phyloP scores from a whole-genome alignment of 306 rosid species.

The Senna tora region DNA sequence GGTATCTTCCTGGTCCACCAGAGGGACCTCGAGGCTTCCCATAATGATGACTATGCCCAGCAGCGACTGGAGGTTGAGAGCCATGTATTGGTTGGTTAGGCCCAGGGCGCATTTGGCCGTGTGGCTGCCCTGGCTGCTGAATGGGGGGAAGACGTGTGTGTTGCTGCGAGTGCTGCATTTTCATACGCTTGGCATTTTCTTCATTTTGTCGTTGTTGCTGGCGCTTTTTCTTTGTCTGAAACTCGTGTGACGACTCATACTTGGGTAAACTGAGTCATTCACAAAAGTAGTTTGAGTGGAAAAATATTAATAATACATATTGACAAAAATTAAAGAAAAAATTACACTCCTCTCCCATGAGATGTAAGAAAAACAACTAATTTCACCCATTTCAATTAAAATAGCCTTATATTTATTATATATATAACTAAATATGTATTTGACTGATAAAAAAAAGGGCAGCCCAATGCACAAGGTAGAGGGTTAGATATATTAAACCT shows the following conservation, averaged over 20 bases:
- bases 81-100: slow-evolving; percentile 50
- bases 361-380: no score
- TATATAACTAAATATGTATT: no score
- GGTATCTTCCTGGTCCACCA: slow-evolving; percentile 51
- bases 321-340: no score
- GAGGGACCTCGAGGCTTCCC: slow-evolving; percentile 52
- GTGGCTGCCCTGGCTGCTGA: slow-evolving; percentile 46
- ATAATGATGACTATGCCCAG: slow-evolving; percentile 54
- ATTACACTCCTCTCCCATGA: no score
- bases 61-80: slow-evolving; percentile 43
- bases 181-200: slow-evolving; percentile 65
- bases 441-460: no score
- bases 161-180: slow-evolving; percentile 57
- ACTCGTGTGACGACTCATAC: slow-evolving; percentile 75
- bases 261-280: slow-evolving; percentile 58
- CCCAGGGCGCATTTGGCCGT: slow-evolving; percentile 44
- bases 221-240: slow-evolving; percentile 72
- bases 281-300: slow-evolving; percentile 20
- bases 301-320: background rate
- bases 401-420: no score
- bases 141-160: slow-evolving; percentile 45
- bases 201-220: slow-evolving; percentile 73
- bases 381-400: no score
- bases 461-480: no score
- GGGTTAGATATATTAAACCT: no score